A percentile compares a stretch with the other conserved stretches of the same genome.
phyloP scores from a whole-genome alignment of 352 stramenopile species.

The Blastocystis sp. region DNA sequence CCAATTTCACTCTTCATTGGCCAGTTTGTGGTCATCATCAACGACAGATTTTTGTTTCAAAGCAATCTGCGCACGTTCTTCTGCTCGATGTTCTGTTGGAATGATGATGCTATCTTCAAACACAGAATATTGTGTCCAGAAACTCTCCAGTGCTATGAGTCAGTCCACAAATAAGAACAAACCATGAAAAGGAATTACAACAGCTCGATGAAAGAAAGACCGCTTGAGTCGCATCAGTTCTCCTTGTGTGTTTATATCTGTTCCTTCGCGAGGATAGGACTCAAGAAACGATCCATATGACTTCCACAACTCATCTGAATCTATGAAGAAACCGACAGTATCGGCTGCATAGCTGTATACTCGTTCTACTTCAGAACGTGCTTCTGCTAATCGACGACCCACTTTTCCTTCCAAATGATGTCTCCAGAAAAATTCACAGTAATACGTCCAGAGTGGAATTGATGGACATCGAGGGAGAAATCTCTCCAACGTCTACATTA shows the following conservation, averaged over 20 bases:
- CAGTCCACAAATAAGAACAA: background rate
- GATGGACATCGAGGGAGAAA: constrained; percentile 14
- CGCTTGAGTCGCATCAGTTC: background rate
- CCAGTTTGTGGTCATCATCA: constrained; percentile 54
- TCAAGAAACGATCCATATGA: constrained; percentile 37
- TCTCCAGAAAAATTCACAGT: constrained; percentile 42
- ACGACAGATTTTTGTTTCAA: constrained; percentile 11
- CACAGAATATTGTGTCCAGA: constrained; percentile 52
- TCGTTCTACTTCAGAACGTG: constrained; percentile 13
- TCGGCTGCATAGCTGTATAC: constrained; percentile 45
- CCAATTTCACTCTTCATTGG: background rate
- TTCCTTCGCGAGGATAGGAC: background rate
- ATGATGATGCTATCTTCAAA: constrained; percentile 44
- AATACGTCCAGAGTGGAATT: constrained; percentile 50
- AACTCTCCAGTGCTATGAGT: background rate
- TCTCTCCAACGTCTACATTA: background rate
- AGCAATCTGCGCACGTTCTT: background rate
- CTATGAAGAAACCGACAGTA: constrained; percentile 64
- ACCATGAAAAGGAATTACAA: constrained; percentile 53
- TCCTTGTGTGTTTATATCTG: background rate
- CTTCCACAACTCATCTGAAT: constrained; percentile 24
- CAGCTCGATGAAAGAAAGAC: constrained; percentile 22
- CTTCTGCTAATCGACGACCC: background rate
- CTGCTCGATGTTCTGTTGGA: background rate
- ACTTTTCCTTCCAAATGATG: constrained; percentile 9